Conservation (phyloP, 225 moss, liverwort and hornwort genomes). For the Ulota crispa region DNA sequence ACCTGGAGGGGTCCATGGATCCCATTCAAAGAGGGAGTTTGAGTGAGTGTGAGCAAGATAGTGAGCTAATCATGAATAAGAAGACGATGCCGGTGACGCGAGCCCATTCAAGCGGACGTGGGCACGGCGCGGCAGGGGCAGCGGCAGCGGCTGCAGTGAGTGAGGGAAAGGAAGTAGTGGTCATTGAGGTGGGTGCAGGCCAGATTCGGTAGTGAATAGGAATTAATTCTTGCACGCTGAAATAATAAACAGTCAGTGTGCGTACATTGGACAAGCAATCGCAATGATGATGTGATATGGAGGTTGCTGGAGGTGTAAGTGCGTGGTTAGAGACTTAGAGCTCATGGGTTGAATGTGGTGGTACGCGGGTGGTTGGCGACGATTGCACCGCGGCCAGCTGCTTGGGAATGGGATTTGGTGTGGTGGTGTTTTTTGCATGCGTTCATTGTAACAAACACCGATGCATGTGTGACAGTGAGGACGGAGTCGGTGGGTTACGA, state of each 20-base stretch:
- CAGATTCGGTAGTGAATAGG: conserved; percentile 15
- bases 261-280: background rate
- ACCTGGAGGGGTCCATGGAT: background rate
- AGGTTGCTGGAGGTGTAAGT: too few relatives aligned
- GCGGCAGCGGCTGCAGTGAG: background rate
- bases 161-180: background rate
- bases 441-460: accelerated
- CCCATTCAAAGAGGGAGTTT: background rate
- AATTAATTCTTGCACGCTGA: conserved; percentile 30
- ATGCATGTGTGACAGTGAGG: too few relatives aligned
- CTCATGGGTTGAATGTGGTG: too few relatives aligned
- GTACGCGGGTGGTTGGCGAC: too few relatives aligned
- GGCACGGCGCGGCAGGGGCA: background rate
- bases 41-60: background rate
- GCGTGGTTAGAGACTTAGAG: too few relatives aligned
- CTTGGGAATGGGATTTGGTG: too few relatives aligned
- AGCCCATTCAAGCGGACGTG: conserved; percentile 15
- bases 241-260: conserved; percentile 30
- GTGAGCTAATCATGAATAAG: background rate
- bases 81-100: background rate
- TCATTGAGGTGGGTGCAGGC: background rate
- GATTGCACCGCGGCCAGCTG: too few relatives aligned
- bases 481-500: too few relatives aligned
- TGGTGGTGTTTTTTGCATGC: too few relatives aligned
- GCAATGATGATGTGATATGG: too few relatives aligned